A percentile compares a stretch with the other conserved stretches of the same genome.
Conservation (phyloP, 2,329 filamentous ascomycete genomes). For the Geosmithia flava region DNA sequence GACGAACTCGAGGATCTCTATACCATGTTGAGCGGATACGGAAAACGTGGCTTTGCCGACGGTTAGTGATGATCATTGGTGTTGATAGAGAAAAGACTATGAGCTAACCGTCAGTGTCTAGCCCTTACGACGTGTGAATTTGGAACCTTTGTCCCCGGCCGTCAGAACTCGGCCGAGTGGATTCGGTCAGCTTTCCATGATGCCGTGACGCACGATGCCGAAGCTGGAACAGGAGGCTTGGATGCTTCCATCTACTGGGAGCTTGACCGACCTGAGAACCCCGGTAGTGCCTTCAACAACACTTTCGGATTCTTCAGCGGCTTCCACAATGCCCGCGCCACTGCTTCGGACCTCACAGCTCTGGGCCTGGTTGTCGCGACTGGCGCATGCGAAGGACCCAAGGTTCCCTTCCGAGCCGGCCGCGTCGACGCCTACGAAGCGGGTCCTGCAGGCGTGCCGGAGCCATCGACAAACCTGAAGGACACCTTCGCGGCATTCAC, state of each 20-base stretch:
- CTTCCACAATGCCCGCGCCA: slow-evolving; percentile 8
- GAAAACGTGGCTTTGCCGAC: slow-evolving; percentile 8
- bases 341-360: slow-evolving; percentile 12
- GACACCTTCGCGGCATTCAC: slow-evolving; percentile 11
- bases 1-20: slow-evolving; percentile 10
- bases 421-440: slow-evolving; percentile 14
- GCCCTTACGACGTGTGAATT: slow-evolving; percentile 7
- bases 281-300: slow-evolving; percentile 15
- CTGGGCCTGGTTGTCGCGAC: slow-evolving; percentile 15
- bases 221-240: slow-evolving; percentile 13
- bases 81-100: background rate
- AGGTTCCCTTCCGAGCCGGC: slow-evolving; percentile 13
- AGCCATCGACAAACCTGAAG: slow-evolving; percentile 13
- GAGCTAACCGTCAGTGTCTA: slow-evolving; percentile 3
- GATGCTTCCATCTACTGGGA: slow-evolving; percentile 18
- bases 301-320: slow-evolving; percentile 13
- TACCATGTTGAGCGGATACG: slow-evolving; percentile 9
- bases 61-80: slow-evolving; percentile 4
- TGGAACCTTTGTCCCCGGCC: slow-evolving; percentile 9
- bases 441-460: slow-evolving; percentile 15
- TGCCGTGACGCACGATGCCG: slow-evolving; percentile 13
- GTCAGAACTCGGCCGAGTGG: slow-evolving; percentile 16
- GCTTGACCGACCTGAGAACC: slow-evolving; percentile 14
- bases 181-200: slow-evolving; percentile 18
- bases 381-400: slow-evolving; percentile 7